Evolutionary conservation across 495 filamentous ascomycete genomes (phyloP), one percentile per base, ranked within the genome.

Genomic region (Barbatosphaeria neglecta): DNA sequence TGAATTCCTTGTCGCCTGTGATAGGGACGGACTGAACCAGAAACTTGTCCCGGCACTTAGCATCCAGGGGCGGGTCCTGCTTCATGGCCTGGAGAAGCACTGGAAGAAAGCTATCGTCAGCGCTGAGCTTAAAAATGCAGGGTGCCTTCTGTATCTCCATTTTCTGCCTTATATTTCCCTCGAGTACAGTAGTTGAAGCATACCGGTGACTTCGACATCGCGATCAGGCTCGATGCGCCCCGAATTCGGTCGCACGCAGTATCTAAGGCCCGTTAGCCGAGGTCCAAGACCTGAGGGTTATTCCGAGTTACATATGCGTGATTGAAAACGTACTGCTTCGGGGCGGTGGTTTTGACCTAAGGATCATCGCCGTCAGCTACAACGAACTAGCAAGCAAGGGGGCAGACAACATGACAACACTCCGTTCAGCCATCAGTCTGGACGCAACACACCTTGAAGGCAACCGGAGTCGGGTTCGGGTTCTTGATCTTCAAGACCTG

Each of bases 31-130:
- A 93, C 68, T 98, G 92, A 28, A 98, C 93, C 41, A 98, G 77
- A 64, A 98, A 98, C 70, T 98, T 98, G 71, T 98, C 92, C 61
- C 87, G 82, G 73, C 90, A 97, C 58, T 87, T 87, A 33, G 82
- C 83, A 57, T 94, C 90, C 25, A 65, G 47, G 3, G 92, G 77
- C 22, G 90, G 92, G 57, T 96, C 88, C 57, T 89, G 81, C 69
- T 94, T 95, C 93, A 97, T 94, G 18, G 90, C 87, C 69, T 98
- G 92, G 22, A 98, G 78, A 31, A 97, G 77, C 17, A 98, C 92
- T 95, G 58, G 43, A 38, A 37, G n/a, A n/a, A n/a, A n/a, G n/a
- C n/a, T 41, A 47, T 47, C 3, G 39, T 41, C 11, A 41, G n/a
- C n/a, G n/a, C n/a, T n/a, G n/a, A n/a, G n/a, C n/a, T n/a, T n/a